A percentile compares a stretch with the other conserved stretches of the same genome.
Evolutionary conservation across 345 rosid genomes (phyloP).

Genomic region (Salix suchowensis): DNA sequence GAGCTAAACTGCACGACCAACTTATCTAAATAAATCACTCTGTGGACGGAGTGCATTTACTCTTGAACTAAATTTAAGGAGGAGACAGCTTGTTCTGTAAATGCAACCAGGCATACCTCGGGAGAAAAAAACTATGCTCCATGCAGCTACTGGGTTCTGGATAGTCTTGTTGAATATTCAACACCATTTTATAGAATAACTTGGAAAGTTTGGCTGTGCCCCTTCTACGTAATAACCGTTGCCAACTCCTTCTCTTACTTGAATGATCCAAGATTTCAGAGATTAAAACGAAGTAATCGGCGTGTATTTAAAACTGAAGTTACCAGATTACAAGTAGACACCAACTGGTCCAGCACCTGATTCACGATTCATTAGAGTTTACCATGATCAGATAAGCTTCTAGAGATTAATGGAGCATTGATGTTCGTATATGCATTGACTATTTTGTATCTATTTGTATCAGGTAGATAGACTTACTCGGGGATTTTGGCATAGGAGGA

Average conservation of each 20-base stretch:
- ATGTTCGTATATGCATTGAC: not conserved
- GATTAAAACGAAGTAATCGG: not conserved
- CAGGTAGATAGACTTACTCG: not conserved
- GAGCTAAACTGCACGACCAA: not conserved
- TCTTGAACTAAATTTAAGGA: not conserved
- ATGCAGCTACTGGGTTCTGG: not conserved
- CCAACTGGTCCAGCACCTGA: conserved; percentile 10
- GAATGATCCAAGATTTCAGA: not conserved
- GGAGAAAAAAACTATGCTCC: not conserved
- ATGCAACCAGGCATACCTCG: not conserved
- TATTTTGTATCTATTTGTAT: not conserved
- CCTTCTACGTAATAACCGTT: not conserved
- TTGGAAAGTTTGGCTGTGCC: not conserved
- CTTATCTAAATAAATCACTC: not conserved
- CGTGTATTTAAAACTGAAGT: not conserved
- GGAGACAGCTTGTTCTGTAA: not conserved
- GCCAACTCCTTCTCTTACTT: not conserved
- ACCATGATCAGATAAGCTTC: not conserved
- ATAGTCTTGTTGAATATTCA: not conserved
- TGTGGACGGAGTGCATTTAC: not conserved
- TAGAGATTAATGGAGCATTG: not conserved
- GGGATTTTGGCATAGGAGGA: not conserved
- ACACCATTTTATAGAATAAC: not conserved
- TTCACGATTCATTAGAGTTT: not conserved
- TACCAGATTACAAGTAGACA: not conserved